These are phyloP conservation scores for Hypomontagnella submonticulosa DNA, from an alignment of 495 filamentous ascomycete genomes.

Conservation along the genomic window DNA sequence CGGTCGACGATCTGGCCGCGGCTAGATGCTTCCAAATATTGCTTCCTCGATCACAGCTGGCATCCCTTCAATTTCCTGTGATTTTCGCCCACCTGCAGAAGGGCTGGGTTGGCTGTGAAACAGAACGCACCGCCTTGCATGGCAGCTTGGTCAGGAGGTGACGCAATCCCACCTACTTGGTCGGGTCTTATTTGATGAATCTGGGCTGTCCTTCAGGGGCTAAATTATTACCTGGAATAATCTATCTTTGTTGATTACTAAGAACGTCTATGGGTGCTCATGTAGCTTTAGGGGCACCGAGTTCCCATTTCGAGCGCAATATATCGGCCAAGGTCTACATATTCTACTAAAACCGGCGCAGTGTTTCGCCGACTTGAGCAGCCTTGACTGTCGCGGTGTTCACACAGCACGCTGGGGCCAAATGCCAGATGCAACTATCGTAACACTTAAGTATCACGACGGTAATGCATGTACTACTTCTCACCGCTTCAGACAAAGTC, in stretches of 20 bases:
- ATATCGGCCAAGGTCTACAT: constrained; percentile 6
- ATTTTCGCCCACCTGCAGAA: constrained; percentile 35
- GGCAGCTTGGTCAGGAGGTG: constrained; percentile 26
- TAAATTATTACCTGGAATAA: too few relatives aligned
- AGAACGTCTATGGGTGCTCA: neutral
- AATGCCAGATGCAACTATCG: constrained; percentile 26
- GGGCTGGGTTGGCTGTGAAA: constrained; percentile 25
- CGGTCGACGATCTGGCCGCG: constrained; percentile 37
- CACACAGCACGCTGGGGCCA: constrained; percentile 24
- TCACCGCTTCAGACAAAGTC: constrained; percentile 36
- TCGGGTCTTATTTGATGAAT: too few relatives aligned
- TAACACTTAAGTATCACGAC: constrained; percentile 31
- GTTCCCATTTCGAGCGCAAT: neutral
- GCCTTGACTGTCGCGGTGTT: constrained; percentile 2
- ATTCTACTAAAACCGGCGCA: constrained; percentile 16
- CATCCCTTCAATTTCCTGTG: constrained; percentile 36
- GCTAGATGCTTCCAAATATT: constrained; percentile 38
- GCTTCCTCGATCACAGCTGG: constrained; percentile 37
- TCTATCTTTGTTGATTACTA: neutral
- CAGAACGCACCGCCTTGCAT: constrained; percentile 24
- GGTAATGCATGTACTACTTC: constrained; percentile 29
- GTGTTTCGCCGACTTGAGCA: constrained; percentile 6
- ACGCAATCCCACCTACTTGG: too few relatives aligned
- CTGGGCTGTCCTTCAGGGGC: too few relatives aligned
- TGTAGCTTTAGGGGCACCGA: constrained; percentile 1